Evolutionary conservation across 148 eudicot genomes (phyloP).

Genomic region (Camellia granthamiana): DNA sequence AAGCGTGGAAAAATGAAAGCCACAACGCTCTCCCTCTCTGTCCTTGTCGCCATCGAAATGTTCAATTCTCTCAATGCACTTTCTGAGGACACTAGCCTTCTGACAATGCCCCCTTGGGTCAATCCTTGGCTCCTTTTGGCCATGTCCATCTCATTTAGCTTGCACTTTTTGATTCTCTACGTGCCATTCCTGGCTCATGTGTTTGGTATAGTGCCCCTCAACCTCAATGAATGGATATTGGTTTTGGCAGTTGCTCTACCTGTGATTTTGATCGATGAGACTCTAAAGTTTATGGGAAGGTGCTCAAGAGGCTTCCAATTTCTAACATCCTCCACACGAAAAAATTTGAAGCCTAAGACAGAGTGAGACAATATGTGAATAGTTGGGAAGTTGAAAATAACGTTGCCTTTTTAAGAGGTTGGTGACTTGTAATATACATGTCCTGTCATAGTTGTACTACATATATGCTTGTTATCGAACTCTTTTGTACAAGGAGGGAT

Average conservation of each 20-base stretch:
- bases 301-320: not conserved
- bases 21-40: slow-evolving; percentile 50
- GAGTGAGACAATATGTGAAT: slow-evolving; percentile 9
- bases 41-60: slow-evolving; percentile 51
- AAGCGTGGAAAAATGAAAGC: slow-evolving; percentile 44
- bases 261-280: slow-evolving; percentile 30
- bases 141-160: slow-evolving; percentile 42
- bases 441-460: not conserved
- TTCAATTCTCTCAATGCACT: slow-evolving; percentile 61
- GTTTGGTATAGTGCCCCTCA: slow-evolving; percentile 47
- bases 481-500: not conserved
- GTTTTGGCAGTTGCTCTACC: slow-evolving; percentile 45
- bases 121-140: slow-evolving; percentile 56
- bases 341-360: slow-evolving; percentile 8
- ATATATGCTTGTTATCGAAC: not conserved
- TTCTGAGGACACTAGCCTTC: slow-evolving; percentile 45
- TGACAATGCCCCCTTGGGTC: slow-evolving; percentile 53
- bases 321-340: not conserved
- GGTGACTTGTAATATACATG: not conserved
- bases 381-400: not conserved
- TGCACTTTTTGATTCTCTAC: slow-evolving; percentile 50
- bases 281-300: slow-evolving; percentile 26
- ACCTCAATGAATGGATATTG: slow-evolving; percentile 49
- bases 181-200: slow-evolving; percentile 50
- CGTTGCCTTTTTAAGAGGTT: not conserved